Percentiles rank a stretch among this genome's conserved stretches.
Conservation (phyloP, 345 rosid genomes). For the Ceriops tagal region DNA sequence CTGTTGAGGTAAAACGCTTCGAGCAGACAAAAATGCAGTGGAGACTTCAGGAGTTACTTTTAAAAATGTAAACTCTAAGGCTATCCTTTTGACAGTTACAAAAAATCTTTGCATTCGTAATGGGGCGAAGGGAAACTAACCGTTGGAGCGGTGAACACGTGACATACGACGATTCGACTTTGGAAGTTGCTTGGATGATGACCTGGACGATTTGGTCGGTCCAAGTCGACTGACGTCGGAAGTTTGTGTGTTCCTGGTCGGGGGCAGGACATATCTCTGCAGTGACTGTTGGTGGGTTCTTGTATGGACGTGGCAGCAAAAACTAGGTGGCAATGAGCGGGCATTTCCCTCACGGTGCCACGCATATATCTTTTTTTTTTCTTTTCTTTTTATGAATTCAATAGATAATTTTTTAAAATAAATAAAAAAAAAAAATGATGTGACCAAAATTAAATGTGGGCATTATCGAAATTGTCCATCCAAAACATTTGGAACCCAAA, state of each 20-base stretch:
- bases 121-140: slow-evolving; percentile 15
- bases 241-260: background rate
- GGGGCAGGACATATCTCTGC: background rate
- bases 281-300: background rate
- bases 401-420: no score
- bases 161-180: background rate
- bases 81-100: slow-evolving; percentile 20
- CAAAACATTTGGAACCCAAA: no score
- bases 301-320: background rate
- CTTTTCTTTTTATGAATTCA: background rate
- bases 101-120: background rate
- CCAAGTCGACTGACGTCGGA: slow-evolving; percentile 26
- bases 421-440: no score
- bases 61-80: background rate
- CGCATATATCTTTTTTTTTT: no score
- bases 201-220: slow-evolving; percentile 25
- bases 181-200: slow-evolving; percentile 2
- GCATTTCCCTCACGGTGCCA: no score
- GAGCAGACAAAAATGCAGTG: background rate
- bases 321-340: no score
- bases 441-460: no score
- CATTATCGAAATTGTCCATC: no score
- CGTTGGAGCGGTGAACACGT: slow-evolving; percentile 23
- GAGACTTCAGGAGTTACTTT: background rate
- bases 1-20: background rate